Evolutionary conservation across 106 monocot genomes (phyloP).

Genomic region (Dendrobium officinale): DNA sequence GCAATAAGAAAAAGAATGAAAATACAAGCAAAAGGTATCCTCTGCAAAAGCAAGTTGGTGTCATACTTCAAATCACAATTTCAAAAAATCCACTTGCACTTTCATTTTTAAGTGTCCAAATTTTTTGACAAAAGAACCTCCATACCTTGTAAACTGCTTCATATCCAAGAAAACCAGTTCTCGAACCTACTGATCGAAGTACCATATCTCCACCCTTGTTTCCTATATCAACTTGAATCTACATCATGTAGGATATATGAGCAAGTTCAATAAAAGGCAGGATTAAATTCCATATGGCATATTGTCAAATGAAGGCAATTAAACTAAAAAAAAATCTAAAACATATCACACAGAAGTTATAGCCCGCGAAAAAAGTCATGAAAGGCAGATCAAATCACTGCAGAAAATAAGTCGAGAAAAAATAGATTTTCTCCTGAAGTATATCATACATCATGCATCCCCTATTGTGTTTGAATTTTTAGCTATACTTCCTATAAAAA

Average conservation of each 20-base stretch:
- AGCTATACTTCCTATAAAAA: neutral
- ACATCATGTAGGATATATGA: neutral
- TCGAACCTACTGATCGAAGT: conserved; percentile 55
- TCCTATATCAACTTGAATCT: conserved; percentile 92
- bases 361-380: neutral
- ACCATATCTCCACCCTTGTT: conserved; percentile 45
- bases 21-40: neutral
- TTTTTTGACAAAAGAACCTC: neutral
- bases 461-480: neutral
- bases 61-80: neutral
- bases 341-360: neutral
- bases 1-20: neutral
- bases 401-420: neutral
- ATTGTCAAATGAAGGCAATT: neutral
- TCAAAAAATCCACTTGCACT: neutral
- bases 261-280: neutral
- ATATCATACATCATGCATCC: neutral
- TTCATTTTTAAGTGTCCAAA: neutral
- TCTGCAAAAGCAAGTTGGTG: neutral
- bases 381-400: neutral
- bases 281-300: conserved; percentile 1
- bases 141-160: conserved; percentile 72
- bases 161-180: conserved; percentile 59
- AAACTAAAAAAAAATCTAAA: neutral
- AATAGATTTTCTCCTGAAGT: neutral